Percentiles rank a stretch among this genome's conserved stretches.
These are phyloP conservation scores for Lippia alba DNA, from an alignment of 305 asterid genomes.

Conservation along the genomic window DNA sequence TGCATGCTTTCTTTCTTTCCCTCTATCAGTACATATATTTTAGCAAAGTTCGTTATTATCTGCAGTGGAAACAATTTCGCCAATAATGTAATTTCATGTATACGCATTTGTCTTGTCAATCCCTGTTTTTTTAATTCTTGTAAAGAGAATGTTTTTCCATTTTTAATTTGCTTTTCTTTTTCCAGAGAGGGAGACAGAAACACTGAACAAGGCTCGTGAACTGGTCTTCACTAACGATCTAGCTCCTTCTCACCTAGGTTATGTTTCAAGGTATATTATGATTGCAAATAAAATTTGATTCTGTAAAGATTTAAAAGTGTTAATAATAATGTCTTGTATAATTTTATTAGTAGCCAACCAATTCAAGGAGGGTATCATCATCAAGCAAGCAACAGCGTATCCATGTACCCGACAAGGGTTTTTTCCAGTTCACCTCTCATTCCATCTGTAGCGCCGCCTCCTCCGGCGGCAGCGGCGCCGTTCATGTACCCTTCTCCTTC, in stretches of 20 bases:
- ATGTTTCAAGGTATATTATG: constrained; percentile 36
- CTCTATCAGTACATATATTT: constrained; percentile 31
- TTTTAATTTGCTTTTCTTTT: not conserved
- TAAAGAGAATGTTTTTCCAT: constrained; percentile 24
- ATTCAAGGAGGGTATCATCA: constrained; percentile 56
- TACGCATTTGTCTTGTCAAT: constrained; percentile 46
- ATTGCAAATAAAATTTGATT: too few relatives aligned
- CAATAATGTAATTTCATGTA: constrained; percentile 13
- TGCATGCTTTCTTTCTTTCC: constrained; percentile 9
- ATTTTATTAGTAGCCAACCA: constrained; percentile 51
- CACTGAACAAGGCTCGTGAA: constrained; percentile 86
- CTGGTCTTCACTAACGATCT: constrained; percentile 78
- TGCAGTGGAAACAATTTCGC: not conserved
- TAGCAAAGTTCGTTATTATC: constrained; percentile 35
- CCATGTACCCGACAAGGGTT: constrained; percentile 60
- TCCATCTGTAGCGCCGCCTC: constrained; percentile 44
- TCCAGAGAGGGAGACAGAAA: constrained; percentile 90
- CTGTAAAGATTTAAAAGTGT: not conserved
- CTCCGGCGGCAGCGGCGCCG: constrained; percentile 36
- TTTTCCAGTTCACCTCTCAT: constrained; percentile 42
- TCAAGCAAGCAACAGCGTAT: constrained; percentile 39
- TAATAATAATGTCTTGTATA: not conserved
- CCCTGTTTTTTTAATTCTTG: constrained; percentile 35
- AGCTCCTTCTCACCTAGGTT: constrained; percentile 68
- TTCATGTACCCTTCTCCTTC: constrained; percentile 59